Evolutionary conservation across 257 asterid genomes (phyloP), one percentile per base, ranked within the genome.

Genomic region (Thymus quinquecostatus): DNA sequence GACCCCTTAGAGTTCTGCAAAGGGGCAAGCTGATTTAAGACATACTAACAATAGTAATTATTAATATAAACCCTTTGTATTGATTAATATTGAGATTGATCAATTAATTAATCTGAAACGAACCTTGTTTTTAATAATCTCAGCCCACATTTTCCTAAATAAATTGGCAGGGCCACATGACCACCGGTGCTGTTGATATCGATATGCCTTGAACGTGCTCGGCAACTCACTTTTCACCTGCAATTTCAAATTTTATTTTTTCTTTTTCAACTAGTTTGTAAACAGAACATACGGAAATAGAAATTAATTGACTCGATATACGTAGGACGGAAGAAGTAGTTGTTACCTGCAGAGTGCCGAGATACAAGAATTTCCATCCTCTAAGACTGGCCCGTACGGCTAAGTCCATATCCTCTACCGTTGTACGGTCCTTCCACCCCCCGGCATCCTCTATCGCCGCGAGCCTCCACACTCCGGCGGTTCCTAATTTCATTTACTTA

Each of bases 161-260:
- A 92, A 91, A 81, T 90, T 92, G 59, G 98, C 98, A 58, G 96
- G 97, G 50, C 97, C 97, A 43, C 95, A 88, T 48, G 96, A 90
- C 97, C 98, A 92, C 61, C 97, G 88, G 64, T 89, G 98, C 70
- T 92, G 98, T 85, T 88, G 98, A 73, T 45, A 90, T 73, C 96
- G 82, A 59, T 88, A 92, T 14, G 97, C 97, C 86, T 90, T 90
- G 78, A 88, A 92, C 60, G 91, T 90, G 71, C 98, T 92, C 43
- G 97, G 97, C 27, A 90, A 84, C 81, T 92, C 98, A 79, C 85
- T 88, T 86, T 86, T 92, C 1, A 92, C 98, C 98, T 90, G n/a
- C n/a, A n/a, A n/a, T n/a, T n/a, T n/a, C n/a, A n/a, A n/a, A n/a
- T n/a, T n/a, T n/a, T n/a, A n/a, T n/a, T n/a, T n/a, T n/a, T n/a